Conservation (phyloP, 352 stramenopile genomes). For the Phytopythium chamaehyphon region DNA sequence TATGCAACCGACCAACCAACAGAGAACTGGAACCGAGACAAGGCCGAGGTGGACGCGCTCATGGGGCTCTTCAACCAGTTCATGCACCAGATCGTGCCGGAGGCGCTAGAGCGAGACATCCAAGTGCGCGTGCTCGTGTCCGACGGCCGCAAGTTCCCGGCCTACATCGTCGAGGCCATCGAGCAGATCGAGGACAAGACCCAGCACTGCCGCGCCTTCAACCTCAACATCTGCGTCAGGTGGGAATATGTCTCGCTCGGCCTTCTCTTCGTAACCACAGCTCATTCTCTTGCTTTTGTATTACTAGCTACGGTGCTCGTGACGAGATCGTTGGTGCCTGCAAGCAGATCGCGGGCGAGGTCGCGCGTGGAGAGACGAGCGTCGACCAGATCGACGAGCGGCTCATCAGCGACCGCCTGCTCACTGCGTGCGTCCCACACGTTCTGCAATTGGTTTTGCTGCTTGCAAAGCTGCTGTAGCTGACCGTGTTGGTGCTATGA, state of each 20-base stretch:
- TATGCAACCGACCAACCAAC: neutral
- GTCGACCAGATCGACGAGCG: constrained; percentile 80
- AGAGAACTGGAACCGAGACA: constrained; percentile 94
- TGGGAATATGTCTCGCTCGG: constrained; percentile 13
- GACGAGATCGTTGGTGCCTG: constrained; percentile 94
- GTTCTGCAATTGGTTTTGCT: neutral
- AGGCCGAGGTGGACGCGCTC: constrained; percentile 84
- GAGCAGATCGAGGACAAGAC: constrained; percentile 88
- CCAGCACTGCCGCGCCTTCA: constrained; percentile 69
- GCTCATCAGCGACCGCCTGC: constrained; percentile 63
- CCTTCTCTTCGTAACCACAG: constrained; percentile 20
- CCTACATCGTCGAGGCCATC: constrained; percentile 62
- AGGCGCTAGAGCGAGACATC: constrained; percentile 89
- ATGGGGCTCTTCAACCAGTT: constrained; percentile 96
- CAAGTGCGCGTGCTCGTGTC: constrained; percentile 90
- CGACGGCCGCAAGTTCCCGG: constrained; percentile 64
- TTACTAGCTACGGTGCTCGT: constrained; percentile 94
- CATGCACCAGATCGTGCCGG: constrained; percentile 90
- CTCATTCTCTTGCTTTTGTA: constrained; percentile 24
- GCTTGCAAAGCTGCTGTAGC: neutral
- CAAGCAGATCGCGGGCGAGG: constrained; percentile 84
- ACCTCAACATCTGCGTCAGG: constrained; percentile 84
- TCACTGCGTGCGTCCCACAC: constrained; percentile 73
- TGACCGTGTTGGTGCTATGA: constrained; percentile 10
- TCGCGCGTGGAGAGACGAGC: constrained; percentile 52